phyloP scores from a whole-genome alignment of 2,329 filamentous ascomycete genomes.

The Fusarium pininemorale region DNA sequence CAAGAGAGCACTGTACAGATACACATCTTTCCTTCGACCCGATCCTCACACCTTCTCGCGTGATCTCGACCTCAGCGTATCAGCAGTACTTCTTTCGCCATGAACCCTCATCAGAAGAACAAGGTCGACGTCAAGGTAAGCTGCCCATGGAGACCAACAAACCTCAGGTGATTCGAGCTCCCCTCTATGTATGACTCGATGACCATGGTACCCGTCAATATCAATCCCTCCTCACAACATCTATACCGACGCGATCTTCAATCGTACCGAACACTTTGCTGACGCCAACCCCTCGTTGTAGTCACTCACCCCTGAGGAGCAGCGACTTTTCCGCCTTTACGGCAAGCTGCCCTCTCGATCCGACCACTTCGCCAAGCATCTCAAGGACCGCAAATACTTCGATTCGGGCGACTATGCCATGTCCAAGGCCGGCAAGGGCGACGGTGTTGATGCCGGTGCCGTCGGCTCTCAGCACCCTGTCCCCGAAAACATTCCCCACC shows the following conservation, averaged over 20 bases:
- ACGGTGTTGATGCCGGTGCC: conserved; percentile 90
- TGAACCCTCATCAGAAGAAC: conserved; percentile 99
- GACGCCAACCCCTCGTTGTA: conserved; percentile 51
- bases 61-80: not conserved
- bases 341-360: conserved; percentile 97
- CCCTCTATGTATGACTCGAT: conserved; percentile 25
- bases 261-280: conserved; percentile 20
- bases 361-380: conserved; percentile 95
- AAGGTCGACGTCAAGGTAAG: conserved; percentile 96
- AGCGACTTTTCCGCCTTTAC: conserved; percentile 95
- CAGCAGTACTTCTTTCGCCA: conserved; percentile 51
- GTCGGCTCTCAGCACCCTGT: conserved; percentile 95
- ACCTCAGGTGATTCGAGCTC: conserved; percentile 25
- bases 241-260: not conserved
- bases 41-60: not conserved
- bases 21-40: not conserved
- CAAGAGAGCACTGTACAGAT: conserved; percentile 5
- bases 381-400: conserved; percentile 99
- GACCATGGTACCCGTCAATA: not conserved
- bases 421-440: conserved; percentile 96
- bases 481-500: conserved; percentile 93
- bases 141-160: conserved; percentile 42
- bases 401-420: conserved; percentile 96
- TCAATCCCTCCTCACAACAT: not conserved
- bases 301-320: conserved; percentile 94